Conservation (phyloP, 2,329 filamentous ascomycete genomes). For the Nannizziopsis arthrosporioides region DNA sequence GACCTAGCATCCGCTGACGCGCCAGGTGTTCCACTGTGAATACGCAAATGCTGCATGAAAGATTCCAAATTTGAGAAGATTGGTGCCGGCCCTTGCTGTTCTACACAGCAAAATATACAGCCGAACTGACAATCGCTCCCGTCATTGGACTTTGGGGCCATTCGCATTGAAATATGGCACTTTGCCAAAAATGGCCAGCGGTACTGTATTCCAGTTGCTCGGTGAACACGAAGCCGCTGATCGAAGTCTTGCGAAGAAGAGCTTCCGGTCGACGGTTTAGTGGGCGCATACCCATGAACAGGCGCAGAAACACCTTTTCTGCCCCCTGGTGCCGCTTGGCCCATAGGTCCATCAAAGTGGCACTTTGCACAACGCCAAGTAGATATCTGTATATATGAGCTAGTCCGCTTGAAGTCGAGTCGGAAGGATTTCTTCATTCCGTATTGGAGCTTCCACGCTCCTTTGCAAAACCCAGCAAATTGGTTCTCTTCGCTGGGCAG, state of each 20-base stretch:
- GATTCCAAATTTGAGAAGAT: conserved; percentile 31
- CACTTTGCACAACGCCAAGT: conserved; percentile 35
- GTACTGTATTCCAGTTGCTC: conserved; percentile 30
- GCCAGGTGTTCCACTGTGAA: conserved; percentile 18
- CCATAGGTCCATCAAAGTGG: conserved; percentile 32
- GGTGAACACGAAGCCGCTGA: conserved; percentile 20
- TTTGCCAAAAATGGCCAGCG: conserved; percentile 40
- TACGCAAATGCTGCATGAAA: conserved; percentile 36
- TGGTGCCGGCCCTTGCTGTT: conserved; percentile 24
- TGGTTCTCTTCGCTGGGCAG: conserved; percentile 28
- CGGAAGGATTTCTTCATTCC: conserved; percentile 26
- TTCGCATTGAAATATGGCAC: conserved; percentile 31
- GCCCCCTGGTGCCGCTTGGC: conserved; percentile 13
- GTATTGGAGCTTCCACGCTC: conserved; percentile 32
- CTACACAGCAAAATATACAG: conserved; percentile 39
- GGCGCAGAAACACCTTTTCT: conserved; percentile 15
- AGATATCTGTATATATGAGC: conserved; percentile 23
- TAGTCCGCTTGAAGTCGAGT: conserved; percentile 17
- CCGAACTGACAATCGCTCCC: conserved; percentile 23
- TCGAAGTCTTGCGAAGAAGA: conserved; percentile 20
- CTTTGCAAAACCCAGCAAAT: conserved; percentile 37
- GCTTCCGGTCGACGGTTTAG: background rate
- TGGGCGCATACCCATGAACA: conserved; percentile 7
- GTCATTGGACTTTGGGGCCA: conserved; percentile 16
- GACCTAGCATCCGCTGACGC: conserved; percentile 18